Conservation (phyloP, 257 asterid genomes). For the Solanum rostratum region DNA sequence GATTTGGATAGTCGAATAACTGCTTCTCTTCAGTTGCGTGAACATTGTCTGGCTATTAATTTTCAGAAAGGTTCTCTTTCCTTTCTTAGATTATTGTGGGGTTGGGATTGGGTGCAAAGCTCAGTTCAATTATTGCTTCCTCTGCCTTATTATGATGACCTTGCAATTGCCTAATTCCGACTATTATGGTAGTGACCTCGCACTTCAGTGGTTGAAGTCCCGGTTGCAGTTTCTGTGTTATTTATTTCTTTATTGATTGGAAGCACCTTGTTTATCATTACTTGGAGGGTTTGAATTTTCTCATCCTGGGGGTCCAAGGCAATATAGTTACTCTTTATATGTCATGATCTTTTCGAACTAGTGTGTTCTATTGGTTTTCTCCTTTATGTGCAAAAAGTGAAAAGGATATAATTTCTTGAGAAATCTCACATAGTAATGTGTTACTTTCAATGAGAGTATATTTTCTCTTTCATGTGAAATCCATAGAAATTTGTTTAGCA, state of each 20-base stretch:
- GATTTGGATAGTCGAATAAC: background rate
- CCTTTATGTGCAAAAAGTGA: background rate
- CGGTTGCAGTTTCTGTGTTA: background rate
- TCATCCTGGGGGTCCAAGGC: background rate
- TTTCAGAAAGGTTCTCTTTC: background rate
- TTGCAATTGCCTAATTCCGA: background rate
- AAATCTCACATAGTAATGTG: background rate
- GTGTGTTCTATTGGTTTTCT: background rate
- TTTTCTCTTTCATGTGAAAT: background rate
- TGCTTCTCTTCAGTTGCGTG: background rate
- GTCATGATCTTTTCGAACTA: background rate
- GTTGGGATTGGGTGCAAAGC: background rate
- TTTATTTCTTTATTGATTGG: background rate
- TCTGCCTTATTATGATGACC: background rate
- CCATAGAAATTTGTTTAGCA: background rate
- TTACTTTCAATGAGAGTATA: background rate
- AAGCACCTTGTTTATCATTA: background rate
- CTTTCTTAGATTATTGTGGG: conserved; percentile 7
- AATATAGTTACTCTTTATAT: background rate
- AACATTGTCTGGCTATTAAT: conserved; percentile 11
- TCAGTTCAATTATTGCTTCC: background rate
- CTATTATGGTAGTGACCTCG: background rate
- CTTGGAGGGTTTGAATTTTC: background rate
- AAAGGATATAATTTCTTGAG: conserved; percentile 9
- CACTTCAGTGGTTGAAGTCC: background rate